phyloP scores from a whole-genome alignment of 176 grass and related monocot genomes.

The Rhipidocladum racemiflorum region DNA sequence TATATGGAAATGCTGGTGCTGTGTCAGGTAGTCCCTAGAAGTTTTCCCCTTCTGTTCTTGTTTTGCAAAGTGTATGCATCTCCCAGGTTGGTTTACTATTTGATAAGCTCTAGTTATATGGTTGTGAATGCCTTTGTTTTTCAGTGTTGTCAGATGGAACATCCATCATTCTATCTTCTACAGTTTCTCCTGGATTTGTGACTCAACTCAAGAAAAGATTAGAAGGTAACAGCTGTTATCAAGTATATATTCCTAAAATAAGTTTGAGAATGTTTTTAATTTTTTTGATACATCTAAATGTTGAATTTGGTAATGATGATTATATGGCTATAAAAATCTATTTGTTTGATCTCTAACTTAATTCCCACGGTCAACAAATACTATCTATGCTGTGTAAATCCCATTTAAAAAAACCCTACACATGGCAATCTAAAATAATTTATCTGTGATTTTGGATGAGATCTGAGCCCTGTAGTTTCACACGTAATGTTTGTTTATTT shows the following conservation, averaged over 20 bases:
- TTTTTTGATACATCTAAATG: not conserved
- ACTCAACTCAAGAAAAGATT: conserved; percentile 67
- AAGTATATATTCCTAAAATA: not conserved
- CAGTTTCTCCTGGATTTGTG: conserved; percentile 91
- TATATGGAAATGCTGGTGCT: conserved; percentile 77
- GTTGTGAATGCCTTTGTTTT: conserved; percentile 27
- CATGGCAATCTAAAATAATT: not conserved
- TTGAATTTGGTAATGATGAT: not conserved
- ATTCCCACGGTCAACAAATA: not conserved
- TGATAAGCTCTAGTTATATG: conserved; percentile 4
- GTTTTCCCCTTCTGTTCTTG: conserved; percentile 11
- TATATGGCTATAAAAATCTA: not conserved
- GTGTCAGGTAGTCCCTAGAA: conserved; percentile 59
- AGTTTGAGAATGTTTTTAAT: not conserved
- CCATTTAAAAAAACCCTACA: not conserved
- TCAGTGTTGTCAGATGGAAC: conserved; percentile 66
- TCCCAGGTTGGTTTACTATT: conserved; percentile 12
- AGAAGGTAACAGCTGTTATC: conserved; percentile 53
- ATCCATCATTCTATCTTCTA: conserved; percentile 89
- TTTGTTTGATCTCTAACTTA: not conserved
- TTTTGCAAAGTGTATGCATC: not conserved
- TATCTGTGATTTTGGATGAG: not conserved
- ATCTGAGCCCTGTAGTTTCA: conserved; percentile 1
- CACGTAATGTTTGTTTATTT: not conserved
- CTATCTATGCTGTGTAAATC: not conserved